A percentile compares a stretch with the other conserved stretches of the same genome.
Conservation (phyloP, 331 rosid species). For the Acacia concinna region DNA sequence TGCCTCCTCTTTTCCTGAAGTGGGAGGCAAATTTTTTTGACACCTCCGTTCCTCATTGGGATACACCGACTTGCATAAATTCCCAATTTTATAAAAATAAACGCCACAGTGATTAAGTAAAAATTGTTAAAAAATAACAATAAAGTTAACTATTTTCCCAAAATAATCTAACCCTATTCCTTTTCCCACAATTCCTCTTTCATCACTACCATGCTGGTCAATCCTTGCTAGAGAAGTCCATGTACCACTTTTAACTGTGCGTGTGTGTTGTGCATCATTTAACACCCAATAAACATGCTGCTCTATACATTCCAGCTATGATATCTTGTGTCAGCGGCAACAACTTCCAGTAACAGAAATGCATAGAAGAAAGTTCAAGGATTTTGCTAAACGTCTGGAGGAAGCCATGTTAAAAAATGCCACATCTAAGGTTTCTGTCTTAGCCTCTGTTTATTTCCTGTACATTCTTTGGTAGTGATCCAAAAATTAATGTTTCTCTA, state of each 20-base stretch:
- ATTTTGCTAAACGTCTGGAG: conserved; percentile 79
- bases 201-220: not conserved
- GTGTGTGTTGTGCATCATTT: not conserved
- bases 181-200: not conserved
- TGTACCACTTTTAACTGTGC: not conserved
- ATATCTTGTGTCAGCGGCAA: conserved; percentile 46
- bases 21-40: not conserved
- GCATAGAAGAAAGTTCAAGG: conserved; percentile 46
- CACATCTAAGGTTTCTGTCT: conserved; percentile 54
- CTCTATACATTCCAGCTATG: conserved; percentile 51
- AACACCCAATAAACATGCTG: not conserved
- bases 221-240: not conserved
- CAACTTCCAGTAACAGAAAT: conserved; percentile 49
- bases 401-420: conserved; percentile 72
- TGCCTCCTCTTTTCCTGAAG: not conserved
- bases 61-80: not conserved
- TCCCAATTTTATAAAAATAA: not conserved
- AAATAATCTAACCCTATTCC: not conserved
- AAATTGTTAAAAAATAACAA: too few relatives aligned
- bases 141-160: too few relatives aligned
- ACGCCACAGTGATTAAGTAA: not conserved
- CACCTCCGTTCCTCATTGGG: not conserved
- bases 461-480: not conserved
- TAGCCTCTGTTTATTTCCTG: conserved; percentile 10
- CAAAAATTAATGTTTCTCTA: conserved; percentile 2